Base-by-base conservation (phyloP, 78 protist genomes). In the Neovahlkampfia damariscottae region DNA sequence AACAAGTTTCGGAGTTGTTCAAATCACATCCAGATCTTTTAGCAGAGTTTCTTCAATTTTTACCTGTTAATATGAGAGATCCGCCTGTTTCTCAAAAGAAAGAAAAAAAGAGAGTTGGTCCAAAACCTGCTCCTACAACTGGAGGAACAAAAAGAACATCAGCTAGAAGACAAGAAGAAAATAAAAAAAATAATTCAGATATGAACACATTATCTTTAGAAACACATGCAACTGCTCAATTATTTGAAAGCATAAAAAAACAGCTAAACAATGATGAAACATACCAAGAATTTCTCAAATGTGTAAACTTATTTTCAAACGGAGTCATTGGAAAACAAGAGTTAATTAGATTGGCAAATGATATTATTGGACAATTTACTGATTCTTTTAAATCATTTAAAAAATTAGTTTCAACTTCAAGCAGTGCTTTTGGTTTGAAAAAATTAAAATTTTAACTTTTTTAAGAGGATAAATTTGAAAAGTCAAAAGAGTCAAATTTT, bases 1-100 rank as follows among this genome's bases (percentile, higher is more conserved):
- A 67, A 2, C 87, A 80, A 31, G 93, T 90, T 28, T 86, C 91
- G 6, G 67, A 41, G 8, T 79, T 94, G 32, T 91, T 94, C 70
- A 71, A 32, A 19, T 39, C 30, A 4, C 96, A 95, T 38, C n/a
- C 74, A 5, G 98, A 95, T 66, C 74, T 95, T 36, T 86, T 95
- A 7, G 74, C 70, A 0, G 98, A 95, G 81, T 95, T 95, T 19
- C 71, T 77, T 1, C 89, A 88, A 78, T 95, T 95, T 86, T 82
- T 95, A 50, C 98, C 98, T 19, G 96, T 87, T 2, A n/a, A n/a
- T n/a, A n/a, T n/a, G n/a, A n/a, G n/a, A n/a, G n/a, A n/a, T n/a
- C 79, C 85, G 1, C 76, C 67, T 10, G 73, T 70, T 2, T 34
- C 74, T 0, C 5, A 50, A 3, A 8, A 2, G 0, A 29, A 38